Conservation (phyloP, 345 rosid genomes). For the Eucalyptus cloeziana region DNA sequence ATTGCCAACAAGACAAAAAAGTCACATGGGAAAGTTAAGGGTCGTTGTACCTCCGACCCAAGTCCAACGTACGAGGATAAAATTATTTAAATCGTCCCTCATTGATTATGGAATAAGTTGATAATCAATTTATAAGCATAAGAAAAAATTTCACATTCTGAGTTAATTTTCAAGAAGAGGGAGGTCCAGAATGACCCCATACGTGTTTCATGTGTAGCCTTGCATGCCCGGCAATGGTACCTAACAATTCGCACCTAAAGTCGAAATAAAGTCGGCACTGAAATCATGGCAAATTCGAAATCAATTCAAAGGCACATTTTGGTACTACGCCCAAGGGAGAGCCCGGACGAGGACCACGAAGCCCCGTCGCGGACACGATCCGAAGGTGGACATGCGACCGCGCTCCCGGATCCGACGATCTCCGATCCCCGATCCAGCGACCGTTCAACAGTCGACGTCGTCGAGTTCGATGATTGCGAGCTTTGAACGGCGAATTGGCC, state of each 20-base stretch:
- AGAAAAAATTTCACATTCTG: fast-evolving
- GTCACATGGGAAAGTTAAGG: too few species aligned
- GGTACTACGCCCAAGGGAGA: not conserved
- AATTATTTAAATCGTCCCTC: too few species aligned
- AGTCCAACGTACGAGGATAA: fast-evolving
- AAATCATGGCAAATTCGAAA: not conserved
- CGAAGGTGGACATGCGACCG: not conserved
- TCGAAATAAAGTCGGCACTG: not conserved
- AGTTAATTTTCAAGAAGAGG: fast-evolving
- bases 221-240: fast-evolving
- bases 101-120: too few species aligned
- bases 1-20: too few species aligned
- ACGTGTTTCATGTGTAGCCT: not conserved
- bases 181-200: fast-evolving
- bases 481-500: not conserved
- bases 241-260: fast-evolving
- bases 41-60: fast-evolving
- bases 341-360: too few species aligned
- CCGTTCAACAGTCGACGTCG: not conserved
- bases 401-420: not conserved
- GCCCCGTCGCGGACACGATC: not conserved
- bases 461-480: not conserved
- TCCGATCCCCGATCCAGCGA: not conserved
- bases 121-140: too few species aligned
- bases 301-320: not conserved